Evolutionary conservation across 192 early-diverging fungal genomes (phyloP).

Genomic region (Coemansia sp.): DNA sequence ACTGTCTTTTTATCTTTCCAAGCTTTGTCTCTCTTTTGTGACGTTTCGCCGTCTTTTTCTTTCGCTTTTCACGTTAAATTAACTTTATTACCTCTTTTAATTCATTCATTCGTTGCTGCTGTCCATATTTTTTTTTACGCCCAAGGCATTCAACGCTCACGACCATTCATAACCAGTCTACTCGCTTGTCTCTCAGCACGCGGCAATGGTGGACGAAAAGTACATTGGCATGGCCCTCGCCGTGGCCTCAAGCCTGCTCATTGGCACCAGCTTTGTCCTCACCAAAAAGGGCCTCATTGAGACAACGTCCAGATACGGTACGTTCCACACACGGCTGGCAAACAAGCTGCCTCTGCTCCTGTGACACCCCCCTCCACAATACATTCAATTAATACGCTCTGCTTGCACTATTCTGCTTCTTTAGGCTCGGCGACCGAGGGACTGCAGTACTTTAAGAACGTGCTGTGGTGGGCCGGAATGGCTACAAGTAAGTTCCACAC

Average conservation of each 20-base stretch:
- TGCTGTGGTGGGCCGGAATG: constrained; percentile 91
- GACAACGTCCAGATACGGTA: constrained; percentile 60
- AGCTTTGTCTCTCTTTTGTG: constrained; percentile 5
- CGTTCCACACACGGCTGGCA: background rate
- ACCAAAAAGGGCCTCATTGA: constrained; percentile 93
- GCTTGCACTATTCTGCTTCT: background rate
- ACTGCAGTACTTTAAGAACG: constrained; percentile 79
- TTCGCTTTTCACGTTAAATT: constrained; percentile 1
- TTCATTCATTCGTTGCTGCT: constrained; percentile 3
- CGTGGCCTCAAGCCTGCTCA: constrained; percentile 82
- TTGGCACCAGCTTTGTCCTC: constrained; percentile 89
- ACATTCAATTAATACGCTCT: background rate
- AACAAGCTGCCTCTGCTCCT: background rate
- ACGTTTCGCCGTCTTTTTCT: constrained; percentile 5
- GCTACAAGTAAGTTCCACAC: constrained; percentile 44
- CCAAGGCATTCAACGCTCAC: background rate
- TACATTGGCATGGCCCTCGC: constrained; percentile 88
- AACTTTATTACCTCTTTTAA: background rate
- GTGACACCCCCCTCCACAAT: background rate
- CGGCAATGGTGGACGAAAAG: constrained; percentile 62
- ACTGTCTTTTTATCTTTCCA: constrained; percentile 8
- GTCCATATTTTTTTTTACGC: background rate
- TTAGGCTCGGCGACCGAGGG: constrained; percentile 65
- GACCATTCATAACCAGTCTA: background rate
- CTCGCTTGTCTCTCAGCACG: background rate